These are phyloP conservation scores for Gilbertella persicaria DNA, from an alignment of 371 early-diverging fungal species.

Conservation along the genomic window DNA sequence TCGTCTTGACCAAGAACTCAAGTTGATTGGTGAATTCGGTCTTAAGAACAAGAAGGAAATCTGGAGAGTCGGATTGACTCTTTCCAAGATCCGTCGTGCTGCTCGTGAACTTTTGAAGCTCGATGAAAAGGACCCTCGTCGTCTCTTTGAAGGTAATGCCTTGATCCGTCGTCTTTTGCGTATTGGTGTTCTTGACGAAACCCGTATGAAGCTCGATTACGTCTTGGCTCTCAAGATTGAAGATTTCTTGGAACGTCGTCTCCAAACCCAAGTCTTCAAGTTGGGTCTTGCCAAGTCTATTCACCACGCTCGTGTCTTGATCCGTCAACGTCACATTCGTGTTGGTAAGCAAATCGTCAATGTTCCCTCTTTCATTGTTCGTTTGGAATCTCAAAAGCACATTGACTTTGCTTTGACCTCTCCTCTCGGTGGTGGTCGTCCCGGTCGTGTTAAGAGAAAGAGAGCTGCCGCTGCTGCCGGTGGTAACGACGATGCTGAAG, in stretches of 20 bases:
- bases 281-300: slow-evolving; percentile 98
- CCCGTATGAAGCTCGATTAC: slow-evolving; percentile 98
- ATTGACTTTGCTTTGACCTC: slow-evolving; percentile 98
- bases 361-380: slow-evolving; percentile 95
- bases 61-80: slow-evolving; percentile 96
- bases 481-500: slow-evolving; percentile 70
- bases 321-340: slow-evolving; percentile 98
- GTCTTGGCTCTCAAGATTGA: slow-evolving; percentile 98
- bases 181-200: slow-evolving; percentile 97
- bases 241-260: slow-evolving; percentile 99
- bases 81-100: slow-evolving; percentile 99
- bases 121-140: slow-evolving; percentile 96
- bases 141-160: slow-evolving; percentile 99
- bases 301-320: slow-evolving; percentile 99
- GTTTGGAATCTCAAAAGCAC: slow-evolving; percentile 96
- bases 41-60: slow-evolving; percentile 99
- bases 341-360: slow-evolving; percentile 99
- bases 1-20: slow-evolving; percentile 98
- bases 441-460: slow-evolving; percentile 98
- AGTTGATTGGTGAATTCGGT: slow-evolving; percentile 98
- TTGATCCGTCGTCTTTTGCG: slow-evolving; percentile 98
- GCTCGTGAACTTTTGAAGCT: slow-evolving; percentile 99
- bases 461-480: slow-evolving; percentile 67
- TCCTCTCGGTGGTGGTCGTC: slow-evolving; percentile 98
- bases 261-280: slow-evolving; percentile 99